Conservation (phyloP, 768 basidiomycete genomes). For the Collybiopsis confluens region DNA sequence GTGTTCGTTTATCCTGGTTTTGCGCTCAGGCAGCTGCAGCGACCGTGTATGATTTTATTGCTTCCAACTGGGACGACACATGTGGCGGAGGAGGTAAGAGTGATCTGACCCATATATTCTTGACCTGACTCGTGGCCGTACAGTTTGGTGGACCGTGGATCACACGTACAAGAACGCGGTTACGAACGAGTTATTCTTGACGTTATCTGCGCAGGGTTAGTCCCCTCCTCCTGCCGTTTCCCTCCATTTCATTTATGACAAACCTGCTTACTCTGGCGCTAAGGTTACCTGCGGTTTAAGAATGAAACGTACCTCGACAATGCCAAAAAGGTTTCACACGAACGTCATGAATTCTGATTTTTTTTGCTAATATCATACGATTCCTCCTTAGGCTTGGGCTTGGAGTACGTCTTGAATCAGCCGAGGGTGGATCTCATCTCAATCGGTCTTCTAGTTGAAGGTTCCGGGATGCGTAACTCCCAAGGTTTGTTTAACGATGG, state of each 20-base stretch:
- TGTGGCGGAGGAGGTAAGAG: slow-evolving; percentile 49
- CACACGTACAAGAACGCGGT: slow-evolving; percentile 59
- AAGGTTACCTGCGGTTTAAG: slow-evolving; percentile 36
- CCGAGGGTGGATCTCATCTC: too few species aligned
- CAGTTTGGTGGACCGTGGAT: slow-evolving; percentile 56
- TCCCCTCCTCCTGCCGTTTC: neutral
- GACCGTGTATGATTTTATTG: slow-evolving; percentile 48
- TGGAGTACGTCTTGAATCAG: slow-evolving; percentile 33
- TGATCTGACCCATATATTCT: neutral
- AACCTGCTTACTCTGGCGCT: neutral
- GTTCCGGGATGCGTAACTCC: slow-evolving; percentile 23
- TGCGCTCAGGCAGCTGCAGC: slow-evolving; percentile 36
- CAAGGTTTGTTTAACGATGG: slow-evolving; percentile 23
- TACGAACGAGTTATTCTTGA: slow-evolving; percentile 53
- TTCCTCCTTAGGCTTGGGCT: slow-evolving; percentile 21
- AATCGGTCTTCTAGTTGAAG: slow-evolving; percentile 17
- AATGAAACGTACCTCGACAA: slow-evolving; percentile 41
- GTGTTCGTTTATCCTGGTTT: too few species aligned
- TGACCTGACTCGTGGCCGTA: neutral
- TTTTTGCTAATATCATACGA: neutral
- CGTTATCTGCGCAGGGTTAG: slow-evolving; percentile 35
- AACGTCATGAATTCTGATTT: neutral
- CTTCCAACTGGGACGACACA: slow-evolving; percentile 43
- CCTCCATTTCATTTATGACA: neutral
- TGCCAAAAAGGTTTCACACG: slow-evolving; percentile 34